Base-by-base conservation (phyloP, 768 basidiomycete genomes). In the Paxillus involutus region DNA sequence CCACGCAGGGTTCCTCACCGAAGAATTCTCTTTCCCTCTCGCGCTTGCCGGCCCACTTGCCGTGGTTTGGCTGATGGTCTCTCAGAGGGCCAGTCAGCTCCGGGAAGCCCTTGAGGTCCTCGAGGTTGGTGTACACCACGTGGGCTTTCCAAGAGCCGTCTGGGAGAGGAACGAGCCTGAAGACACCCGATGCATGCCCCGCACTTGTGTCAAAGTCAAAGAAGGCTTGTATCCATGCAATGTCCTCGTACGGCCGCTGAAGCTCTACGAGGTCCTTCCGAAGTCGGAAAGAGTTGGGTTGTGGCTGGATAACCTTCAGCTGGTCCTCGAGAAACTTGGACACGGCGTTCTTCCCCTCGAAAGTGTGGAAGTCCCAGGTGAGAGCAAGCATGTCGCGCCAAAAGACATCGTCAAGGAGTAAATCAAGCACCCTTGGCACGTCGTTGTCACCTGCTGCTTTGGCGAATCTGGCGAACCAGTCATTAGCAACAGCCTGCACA, bases 361-460 rank as follows among this genome's bases (percentile, higher is more conserved):
- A 80, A 8, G 83, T 81, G 37, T 83, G 79, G 45, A 85, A 79
- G 53, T 83, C 76, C 83, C 83, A 86, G 16, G 85, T 85, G 50
- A 86, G 72, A 0, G 80, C 75, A n/a, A 84, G 75, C 48, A 80
- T 71, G 57, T 86, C 85, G 12, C 83, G 70, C 85, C 84, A 86
- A 53, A 78, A 79, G 5, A 73, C 73, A 43, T 63, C 65, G 19
- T 68, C 65, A 30, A 75, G 49, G 43, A 72, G 62, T 19, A 74
- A 49, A 13, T 61, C 60, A n/a, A 73, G 53, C 36, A 81, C 62
- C 13, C 67, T 66, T 21, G 69, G 62, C 16, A 71, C 67, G 40
- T 77, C 66, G 51, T 68, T 68, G 17, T 66, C 57, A 47, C 68
- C 62, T 14, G 75, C 62, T 32, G 65, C 67, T 48, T 65, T 59